Base-by-base conservation (phyloP, 2,329 filamentous ascomycete genomes). In the Botrytis byssoidea region DNA sequence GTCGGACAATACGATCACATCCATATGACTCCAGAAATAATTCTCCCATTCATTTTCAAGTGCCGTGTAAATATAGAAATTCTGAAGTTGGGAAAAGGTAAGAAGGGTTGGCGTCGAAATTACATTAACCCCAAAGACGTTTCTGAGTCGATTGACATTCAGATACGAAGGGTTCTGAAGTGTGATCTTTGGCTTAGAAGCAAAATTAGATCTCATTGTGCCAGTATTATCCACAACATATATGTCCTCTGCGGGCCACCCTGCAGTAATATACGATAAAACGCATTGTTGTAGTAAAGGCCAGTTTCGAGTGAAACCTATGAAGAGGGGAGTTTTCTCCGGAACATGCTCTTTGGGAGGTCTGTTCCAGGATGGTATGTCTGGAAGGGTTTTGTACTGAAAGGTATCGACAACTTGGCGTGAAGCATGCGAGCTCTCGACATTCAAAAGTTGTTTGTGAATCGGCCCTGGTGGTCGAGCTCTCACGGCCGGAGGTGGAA, bases 211-310 rank as follows among this genome's bases (percentile, higher is more conserved):
- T 70, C 86, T 82, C 78, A 88, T 86, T 20, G 85, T 85, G 5
- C 88, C 88, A 7, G 86, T 90, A 80, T 90, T 90, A 77, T 90
- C 88, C 48, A 90, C 81, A 3, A 90, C 85, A 75, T 87, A 86
- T 74, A 90, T 89, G 75, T 89, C 84, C 40, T 83, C 82, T 0
- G 86, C 80, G 0, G 88, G 88, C 88, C 88, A 90, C 63, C 88
- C 88, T 1, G 87, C 86, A 1, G 87, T 86, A 76, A 90, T 85
- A 79, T 90, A 90, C 16, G 83, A 85, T 16, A 88, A 83, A 1
- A 90, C 85, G 7, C 84, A 82, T 80, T 90, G 88, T 20, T 88
- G 83, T 1, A 90, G 82, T 73, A 89, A 81, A 3, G 84, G 84
- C 85, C 85, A 88, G 71, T 85, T 85, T 51, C 87, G 83, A 1